These are phyloP conservation scores for Hansenula sp. DNA, from an alignment of 1,139 yeast genomes.

Conservation along the genomic window DNA sequence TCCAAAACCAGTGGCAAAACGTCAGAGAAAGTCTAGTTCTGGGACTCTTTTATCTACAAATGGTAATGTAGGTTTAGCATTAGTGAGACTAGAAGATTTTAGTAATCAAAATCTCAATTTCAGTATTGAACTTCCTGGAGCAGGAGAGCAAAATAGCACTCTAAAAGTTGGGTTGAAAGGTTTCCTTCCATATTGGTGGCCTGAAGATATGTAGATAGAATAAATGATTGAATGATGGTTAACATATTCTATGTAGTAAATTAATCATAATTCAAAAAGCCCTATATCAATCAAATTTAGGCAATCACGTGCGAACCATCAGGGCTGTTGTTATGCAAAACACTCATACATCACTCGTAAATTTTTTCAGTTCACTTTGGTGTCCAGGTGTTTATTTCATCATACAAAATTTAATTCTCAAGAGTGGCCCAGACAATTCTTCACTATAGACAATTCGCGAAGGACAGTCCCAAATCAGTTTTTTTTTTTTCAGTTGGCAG, in stretches of 20 bases:
- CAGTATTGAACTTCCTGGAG: conserved; percentile 25
- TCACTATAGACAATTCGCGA: not conserved
- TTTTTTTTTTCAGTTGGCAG: not conserved
- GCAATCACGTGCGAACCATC: no score
- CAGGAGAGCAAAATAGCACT: conserved; percentile 12
- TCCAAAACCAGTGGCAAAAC: conserved; percentile 19
- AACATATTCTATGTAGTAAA: not conserved
- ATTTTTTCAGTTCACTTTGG: no score
- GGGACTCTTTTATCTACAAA: conserved; percentile 57
- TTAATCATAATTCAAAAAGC: not conserved
- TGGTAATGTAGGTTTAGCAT: conserved; percentile 65
- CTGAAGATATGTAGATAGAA: conserved; percentile 26
- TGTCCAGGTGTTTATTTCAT: no score
- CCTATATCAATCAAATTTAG: not conserved
- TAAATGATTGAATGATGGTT: not conserved
- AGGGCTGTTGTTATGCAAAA: no score
- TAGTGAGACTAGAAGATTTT: conserved; percentile 37
- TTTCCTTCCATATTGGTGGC: conserved; percentile 67
- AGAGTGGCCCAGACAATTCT: no score
- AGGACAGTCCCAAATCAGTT: not conserved
- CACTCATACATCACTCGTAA: no score
- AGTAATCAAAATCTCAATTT: conserved; percentile 29
- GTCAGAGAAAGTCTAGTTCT: conserved; percentile 33
- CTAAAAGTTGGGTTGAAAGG: conserved; percentile 40
- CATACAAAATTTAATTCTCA: no score